These are phyloP conservation scores for Hysterangium stoloniferum DNA, from an alignment of 768 basidiomycete genomes.

Conservation along the genomic window DNA sequence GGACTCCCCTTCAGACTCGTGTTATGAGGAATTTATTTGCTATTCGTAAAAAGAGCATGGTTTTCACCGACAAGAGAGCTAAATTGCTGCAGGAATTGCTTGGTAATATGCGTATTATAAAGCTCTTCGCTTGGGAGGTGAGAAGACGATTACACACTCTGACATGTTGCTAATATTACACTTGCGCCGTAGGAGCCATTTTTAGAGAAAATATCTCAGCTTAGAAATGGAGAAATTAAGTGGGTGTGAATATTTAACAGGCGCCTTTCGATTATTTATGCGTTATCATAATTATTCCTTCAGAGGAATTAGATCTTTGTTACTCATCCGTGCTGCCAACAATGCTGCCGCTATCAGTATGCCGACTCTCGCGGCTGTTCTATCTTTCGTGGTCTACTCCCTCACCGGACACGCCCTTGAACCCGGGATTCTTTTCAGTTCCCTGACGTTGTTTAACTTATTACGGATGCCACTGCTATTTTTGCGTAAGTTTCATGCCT, in stretches of 20 bases:
- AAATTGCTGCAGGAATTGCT: slow-evolving; percentile 86
- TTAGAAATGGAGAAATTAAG: slow-evolving; percentile 64
- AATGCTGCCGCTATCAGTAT: slow-evolving; percentile 64
- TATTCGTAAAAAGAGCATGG: slow-evolving; percentile 67
- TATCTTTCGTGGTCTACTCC: slow-evolving; percentile 62
- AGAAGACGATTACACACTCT: neutral
- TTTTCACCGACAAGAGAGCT: slow-evolving; percentile 69
- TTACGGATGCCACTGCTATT: slow-evolving; percentile 79
- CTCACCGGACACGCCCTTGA: slow-evolving; percentile 58
- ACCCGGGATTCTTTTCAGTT: slow-evolving; percentile 73
- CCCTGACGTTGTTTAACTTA: slow-evolving; percentile 78
- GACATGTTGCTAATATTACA: slow-evolving; percentile 12
- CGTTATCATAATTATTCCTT: neutral
- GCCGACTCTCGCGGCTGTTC: slow-evolving; percentile 72
- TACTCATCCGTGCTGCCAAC: slow-evolving; percentile 59
- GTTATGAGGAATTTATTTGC: slow-evolving; percentile 69
- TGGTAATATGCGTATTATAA: slow-evolving; percentile 86
- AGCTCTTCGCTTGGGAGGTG: slow-evolving; percentile 83
- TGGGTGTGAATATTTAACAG: slow-evolving; percentile 32
- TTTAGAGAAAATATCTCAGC: slow-evolving; percentile 60
- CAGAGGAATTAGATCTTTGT: slow-evolving; percentile 58
- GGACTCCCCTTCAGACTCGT: slow-evolving; percentile 63
- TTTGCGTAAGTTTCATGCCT: slow-evolving; percentile 30
- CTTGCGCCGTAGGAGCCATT: slow-evolving; percentile 48
- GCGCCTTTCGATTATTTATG: neutral